Percentiles rank a stretch among this genome's conserved stretches.
Conservation (phyloP, 1,284 basidiomycete genomes). For the Coniferiporia weirii region DNA sequence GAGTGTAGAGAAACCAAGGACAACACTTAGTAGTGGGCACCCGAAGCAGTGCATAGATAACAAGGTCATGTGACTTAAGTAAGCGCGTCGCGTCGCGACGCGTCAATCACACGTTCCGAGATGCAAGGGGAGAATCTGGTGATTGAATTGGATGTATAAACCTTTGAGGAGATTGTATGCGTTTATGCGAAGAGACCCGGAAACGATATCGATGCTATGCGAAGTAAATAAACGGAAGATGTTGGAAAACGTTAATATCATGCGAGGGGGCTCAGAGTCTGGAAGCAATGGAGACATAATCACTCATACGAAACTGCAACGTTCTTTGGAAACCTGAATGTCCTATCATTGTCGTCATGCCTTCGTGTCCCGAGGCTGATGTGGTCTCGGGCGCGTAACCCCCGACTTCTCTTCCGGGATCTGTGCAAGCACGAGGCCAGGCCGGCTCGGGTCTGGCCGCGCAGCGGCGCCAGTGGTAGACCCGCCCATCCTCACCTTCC, state of each 20-base stretch:
- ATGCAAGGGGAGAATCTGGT: too few species aligned
- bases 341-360: background rate
- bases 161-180: background rate
- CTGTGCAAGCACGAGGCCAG: background rate
- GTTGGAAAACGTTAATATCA: background rate
- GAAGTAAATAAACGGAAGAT: background rate
- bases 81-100: background rate
- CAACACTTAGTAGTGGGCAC: too few species aligned
- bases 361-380: background rate
- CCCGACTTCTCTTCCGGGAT: conserved; percentile 5
- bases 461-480: background rate
- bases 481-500: conserved; percentile 2
- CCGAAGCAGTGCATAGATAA: background rate
- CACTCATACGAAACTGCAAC: background rate
- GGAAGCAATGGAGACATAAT: background rate
- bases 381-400: background rate
- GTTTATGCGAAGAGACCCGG: too few species aligned
- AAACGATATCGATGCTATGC: background rate
- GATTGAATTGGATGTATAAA: too few species aligned
- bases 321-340: background rate
- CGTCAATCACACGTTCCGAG: background rate
- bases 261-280: background rate
- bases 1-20: too few species aligned
- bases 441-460: background rate
- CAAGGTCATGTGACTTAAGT: background rate